Base-by-base conservation (phyloP, 306 rosid species). In the Gastrolobium bilobum region DNA sequence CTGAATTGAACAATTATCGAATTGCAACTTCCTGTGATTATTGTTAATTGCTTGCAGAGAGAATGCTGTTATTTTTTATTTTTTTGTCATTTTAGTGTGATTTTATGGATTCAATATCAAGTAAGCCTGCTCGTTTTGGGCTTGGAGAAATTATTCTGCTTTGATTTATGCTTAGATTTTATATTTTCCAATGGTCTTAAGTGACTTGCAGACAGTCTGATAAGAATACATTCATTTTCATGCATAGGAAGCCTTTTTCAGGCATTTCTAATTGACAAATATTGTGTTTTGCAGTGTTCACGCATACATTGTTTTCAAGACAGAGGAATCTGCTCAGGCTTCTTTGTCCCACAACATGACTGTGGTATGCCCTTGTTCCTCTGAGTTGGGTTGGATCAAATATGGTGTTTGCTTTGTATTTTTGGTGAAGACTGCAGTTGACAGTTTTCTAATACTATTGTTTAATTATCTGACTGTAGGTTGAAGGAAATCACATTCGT, bases 401-500 rank as follows among this genome's bases (percentile, higher is more conserved):
- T 64, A 4, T 57, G 37, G 20, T 39, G 48, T 51, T 66, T 48
- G 15, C 7, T 15, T 43, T 44, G 29, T 68, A 9, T 48, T 30
- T 66, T 39, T 73, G 48, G 66, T 40, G 31, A 63, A 13, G 52
- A 3, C 63, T 69, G 71, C 34, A 5, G 35, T 5, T 52, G 15
- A 30, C 48, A 62, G 8, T 58, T 46, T 52, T 46, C 20, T 29
- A 31, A 44, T 38, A 20, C 42, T 11, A 46, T 50, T 37, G 71
- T 63, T 75, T 80, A 5, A 37, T 71, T 43, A 48, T 71, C 7
- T 79, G 86, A 48, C 52, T 80, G 59, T 79, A 93, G 99, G 79
- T 95, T 80, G 98, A 80, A 65, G 99, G 92, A 71, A 91, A 93
- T 73, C 99, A 93, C 79, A 89, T 93, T 31, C 98, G 98, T 59